Conservation (phyloP, 2,329 filamentous ascomycete genomes). For the Gnomoniopsis smithogilvyi region DNA sequence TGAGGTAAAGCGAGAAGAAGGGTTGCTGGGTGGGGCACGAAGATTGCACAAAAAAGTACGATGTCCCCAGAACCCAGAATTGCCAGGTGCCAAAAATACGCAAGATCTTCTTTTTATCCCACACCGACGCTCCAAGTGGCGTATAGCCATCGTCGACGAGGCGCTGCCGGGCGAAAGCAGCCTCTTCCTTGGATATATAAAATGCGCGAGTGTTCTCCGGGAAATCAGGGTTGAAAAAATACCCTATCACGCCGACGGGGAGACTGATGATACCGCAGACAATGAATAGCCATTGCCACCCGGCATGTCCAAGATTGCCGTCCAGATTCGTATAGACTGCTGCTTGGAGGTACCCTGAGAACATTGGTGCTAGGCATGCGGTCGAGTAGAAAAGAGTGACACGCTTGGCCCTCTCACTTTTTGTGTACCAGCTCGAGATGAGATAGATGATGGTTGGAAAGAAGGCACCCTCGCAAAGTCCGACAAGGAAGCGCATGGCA, state of each 20-base stretch:
- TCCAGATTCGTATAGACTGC: constrained; percentile 47
- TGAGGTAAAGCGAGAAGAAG: constrained; percentile 11
- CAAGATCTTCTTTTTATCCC: constrained; percentile 8
- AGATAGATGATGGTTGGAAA: constrained; percentile 20
- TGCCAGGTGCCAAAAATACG: constrained; percentile 10
- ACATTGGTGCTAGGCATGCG: constrained; percentile 39
- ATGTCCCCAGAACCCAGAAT: constrained; percentile 13
- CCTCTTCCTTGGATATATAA: constrained; percentile 11
- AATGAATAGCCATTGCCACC: constrained; percentile 49
- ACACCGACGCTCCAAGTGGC: constrained; percentile 6
- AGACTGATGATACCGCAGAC: constrained; percentile 30
- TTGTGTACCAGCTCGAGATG: constrained; percentile 17
- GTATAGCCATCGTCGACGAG: constrained; percentile 13
- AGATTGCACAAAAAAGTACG: constrained; percentile 20
- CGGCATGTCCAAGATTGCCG: constrained; percentile 40
- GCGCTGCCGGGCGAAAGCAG: constrained; percentile 8
- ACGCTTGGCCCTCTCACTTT: constrained; percentile 13
- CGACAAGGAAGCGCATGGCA: constrained; percentile 14
- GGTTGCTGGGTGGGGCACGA: constrained; percentile 15
- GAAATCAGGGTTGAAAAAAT: constrained; percentile 17
- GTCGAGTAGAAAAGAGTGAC: constrained; percentile 17
- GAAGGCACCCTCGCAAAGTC: constrained; percentile 14
- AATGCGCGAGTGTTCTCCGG: constrained; percentile 16
- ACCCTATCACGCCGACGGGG: constrained; percentile 19
- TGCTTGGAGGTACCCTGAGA: constrained; percentile 47